Evolutionary conservation across 192 early-diverging fungal genomes (phyloP).

Genomic region (Coemansia sp.): DNA sequence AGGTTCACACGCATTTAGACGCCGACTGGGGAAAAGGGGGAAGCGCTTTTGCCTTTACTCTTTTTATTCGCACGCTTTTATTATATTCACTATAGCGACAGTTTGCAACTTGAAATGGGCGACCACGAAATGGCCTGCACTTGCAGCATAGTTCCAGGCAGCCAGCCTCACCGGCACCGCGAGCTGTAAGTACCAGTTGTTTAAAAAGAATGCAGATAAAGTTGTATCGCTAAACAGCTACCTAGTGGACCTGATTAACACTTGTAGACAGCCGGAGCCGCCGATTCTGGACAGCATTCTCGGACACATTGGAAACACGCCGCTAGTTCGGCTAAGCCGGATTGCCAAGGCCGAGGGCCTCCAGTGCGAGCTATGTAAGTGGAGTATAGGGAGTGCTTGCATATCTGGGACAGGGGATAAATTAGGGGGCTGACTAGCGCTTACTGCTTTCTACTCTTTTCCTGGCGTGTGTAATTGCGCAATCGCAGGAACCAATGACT

Average conservation of each 20-base stretch:
- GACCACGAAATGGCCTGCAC: slow-evolving; percentile 53
- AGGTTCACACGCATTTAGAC: not conserved
- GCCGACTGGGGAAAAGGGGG: not conserved
- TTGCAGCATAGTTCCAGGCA: slow-evolving; percentile 45
- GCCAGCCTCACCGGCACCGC: slow-evolving; percentile 47
- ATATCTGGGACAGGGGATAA: not conserved
- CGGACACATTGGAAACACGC: slow-evolving; percentile 96
- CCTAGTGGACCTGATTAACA: not conserved
- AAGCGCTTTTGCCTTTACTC: not conserved
- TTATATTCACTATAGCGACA: not conserved
- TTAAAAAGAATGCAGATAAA: not conserved
- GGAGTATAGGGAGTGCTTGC: not conserved
- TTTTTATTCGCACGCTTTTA: slow-evolving; percentile 3
- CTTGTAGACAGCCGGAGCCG: slow-evolving; percentile 64
- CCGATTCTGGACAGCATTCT: slow-evolving; percentile 84
- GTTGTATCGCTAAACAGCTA: not conserved
- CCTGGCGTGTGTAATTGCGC: not conserved
- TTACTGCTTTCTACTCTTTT: not conserved
- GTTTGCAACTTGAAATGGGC: slow-evolving; percentile 16
- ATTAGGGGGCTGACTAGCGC: not conserved
- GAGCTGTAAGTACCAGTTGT: slow-evolving; percentile 35
- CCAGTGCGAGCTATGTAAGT: slow-evolving; percentile 82
- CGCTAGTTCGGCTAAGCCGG: slow-evolving; percentile 86
- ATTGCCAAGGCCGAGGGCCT: slow-evolving; percentile 85
- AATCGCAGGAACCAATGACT: slow-evolving; percentile 1